Percentiles rank a stretch among this genome's conserved stretches.
These are phyloP conservation scores for Oehlia diaphana DNA, from an alignment of 192 early-diverging fungal genomes.

Conservation along the genomic window DNA sequence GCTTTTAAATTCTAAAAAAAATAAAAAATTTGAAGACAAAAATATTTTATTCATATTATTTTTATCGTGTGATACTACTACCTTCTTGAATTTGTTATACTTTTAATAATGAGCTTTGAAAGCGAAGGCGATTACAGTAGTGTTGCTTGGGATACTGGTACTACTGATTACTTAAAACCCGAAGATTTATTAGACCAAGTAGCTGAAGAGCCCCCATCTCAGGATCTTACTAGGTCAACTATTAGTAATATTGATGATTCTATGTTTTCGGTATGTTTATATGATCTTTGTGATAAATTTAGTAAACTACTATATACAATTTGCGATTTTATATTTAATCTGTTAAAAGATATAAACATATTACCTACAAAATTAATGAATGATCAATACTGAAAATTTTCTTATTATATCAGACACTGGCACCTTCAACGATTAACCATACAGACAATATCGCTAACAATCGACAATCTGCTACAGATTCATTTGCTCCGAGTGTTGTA, in stretches of 20 bases:
- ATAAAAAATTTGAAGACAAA: background rate
- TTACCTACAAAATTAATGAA: background rate
- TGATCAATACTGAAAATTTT: background rate
- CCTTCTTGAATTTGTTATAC: background rate
- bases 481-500: background rate
- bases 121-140: conserved; percentile 16
- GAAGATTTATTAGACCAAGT: conserved; percentile 2
- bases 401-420: background rate
- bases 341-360: background rate
- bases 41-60: too few species aligned
- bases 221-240: background rate
- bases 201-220: background rate
- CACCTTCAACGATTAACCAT: background rate
- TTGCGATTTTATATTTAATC: background rate
- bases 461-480: background rate
- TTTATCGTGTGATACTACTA: background rate
- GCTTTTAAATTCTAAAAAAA: background rate
- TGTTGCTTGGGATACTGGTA: conserved; percentile 18
- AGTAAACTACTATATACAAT: background rate
- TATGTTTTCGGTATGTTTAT: conserved; percentile 5
- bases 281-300: background rate
- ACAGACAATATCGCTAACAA: background rate
- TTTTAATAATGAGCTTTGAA: background rate
- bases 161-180: conserved; percentile 6
- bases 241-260: background rate